These are phyloP conservation scores for Exutisphaerella laricina DNA, from an alignment of 2,329 filamentous ascomycete genomes.

Conservation along the genomic window DNA sequence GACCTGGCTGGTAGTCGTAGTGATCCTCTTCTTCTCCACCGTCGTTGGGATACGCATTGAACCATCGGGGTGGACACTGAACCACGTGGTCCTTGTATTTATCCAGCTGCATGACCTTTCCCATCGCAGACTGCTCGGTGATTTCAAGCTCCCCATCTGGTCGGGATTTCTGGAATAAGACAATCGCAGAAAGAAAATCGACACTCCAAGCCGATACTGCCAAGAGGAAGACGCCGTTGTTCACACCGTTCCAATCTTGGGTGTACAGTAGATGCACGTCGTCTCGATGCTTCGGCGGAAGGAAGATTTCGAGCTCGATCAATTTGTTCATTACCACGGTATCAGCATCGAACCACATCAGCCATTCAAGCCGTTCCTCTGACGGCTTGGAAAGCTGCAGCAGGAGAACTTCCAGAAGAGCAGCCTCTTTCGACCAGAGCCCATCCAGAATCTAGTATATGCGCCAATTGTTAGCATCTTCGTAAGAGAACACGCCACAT, in stretches of 20 bases:
- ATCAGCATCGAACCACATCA: conserved; percentile 41
- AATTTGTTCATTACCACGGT: conserved; percentile 39
- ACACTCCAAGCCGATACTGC: conserved; percentile 36
- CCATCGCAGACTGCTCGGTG: conserved; percentile 39
- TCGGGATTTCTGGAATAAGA: conserved; percentile 35
- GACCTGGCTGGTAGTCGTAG: conserved; percentile 34
- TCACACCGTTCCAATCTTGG: conserved; percentile 38
- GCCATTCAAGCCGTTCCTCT: conserved; percentile 36
- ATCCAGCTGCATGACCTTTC: conserved; percentile 29
- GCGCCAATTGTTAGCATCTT: too few relatives aligned
- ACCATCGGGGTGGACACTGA: conserved; percentile 38
- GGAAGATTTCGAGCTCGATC: conserved; percentile 36
- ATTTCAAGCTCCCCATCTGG: conserved; percentile 34
- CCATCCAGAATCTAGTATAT: conserved; percentile 40
- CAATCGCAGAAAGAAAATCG: conserved; percentile 35
- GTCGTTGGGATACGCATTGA: conserved; percentile 38
- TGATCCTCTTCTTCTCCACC: conserved; percentile 31
- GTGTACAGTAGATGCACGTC: conserved; percentile 35
- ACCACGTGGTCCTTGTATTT: conserved; percentile 30
- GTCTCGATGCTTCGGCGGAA: conserved; percentile 30
- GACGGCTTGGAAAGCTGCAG: conserved; percentile 34
- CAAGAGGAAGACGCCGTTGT: conserved; percentile 39
- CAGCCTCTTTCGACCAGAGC: conserved; percentile 41
- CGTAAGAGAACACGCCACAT: too few relatives aligned
- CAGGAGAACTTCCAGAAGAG: conserved; percentile 37